Evolutionary conservation across 2,329 filamentous ascomycete species (phyloP).

Genomic region (Helicocarpus griseus): DNA sequence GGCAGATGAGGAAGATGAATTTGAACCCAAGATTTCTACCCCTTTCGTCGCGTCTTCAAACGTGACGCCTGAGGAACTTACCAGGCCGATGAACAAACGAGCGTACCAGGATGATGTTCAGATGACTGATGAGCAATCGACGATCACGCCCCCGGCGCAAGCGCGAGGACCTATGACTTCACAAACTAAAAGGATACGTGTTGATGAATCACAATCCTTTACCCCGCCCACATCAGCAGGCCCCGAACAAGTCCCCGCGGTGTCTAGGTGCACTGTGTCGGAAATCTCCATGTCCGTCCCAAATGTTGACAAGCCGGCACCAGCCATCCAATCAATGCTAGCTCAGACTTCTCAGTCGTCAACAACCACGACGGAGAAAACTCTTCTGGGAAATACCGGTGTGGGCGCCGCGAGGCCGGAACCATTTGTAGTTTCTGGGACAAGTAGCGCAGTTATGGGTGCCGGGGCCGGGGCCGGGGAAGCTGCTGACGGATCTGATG

Average conservation of each 20-base stretch:
- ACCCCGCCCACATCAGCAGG: neutral
- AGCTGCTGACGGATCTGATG: conserved; percentile 35
- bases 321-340: neutral
- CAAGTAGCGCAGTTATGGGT: conserved; percentile 2
- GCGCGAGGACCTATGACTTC: conserved; percentile 3
- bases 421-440: neutral
- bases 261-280: neutral
- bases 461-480: conserved; percentile 12
- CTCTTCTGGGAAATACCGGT: neutral
- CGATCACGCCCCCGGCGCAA: neutral
- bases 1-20: conserved; percentile 20
- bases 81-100: conserved; percentile 17
- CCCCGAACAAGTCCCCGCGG: neutral
- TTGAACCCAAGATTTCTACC: neutral
- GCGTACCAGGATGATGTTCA: conserved; percentile 17
- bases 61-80: conserved; percentile 8
- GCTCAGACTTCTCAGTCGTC: neutral
- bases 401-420: neutral
- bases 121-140: neutral
- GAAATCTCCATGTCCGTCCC: neutral
- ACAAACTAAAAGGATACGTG: conserved; percentile 8
- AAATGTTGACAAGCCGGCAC: neutral
- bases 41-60: neutral
- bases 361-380: neutral
- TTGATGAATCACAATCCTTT: neutral